Conservation (phyloP, 108 stramenopile species). For the Schizochytrium sp. region DNA sequence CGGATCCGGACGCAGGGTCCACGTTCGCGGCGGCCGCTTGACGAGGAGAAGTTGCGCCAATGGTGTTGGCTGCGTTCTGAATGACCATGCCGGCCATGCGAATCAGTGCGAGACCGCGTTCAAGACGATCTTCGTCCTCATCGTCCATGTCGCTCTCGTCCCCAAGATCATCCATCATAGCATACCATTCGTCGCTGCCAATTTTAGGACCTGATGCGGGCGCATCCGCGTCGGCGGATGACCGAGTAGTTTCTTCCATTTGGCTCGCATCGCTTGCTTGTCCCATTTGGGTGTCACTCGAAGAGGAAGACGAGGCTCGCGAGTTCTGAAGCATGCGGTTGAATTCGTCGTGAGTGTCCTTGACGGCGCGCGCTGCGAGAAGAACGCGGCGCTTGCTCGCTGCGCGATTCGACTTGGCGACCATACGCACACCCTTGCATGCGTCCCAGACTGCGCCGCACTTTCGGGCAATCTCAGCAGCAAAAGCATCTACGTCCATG, state of each 20-base stretch:
- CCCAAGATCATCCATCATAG: not conserved
- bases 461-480: not conserved
- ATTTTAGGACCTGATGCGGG: not conserved
- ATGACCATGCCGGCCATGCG: not conserved
- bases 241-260: too few relatives aligned
- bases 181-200: not conserved
- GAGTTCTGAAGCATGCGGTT: not conserved
- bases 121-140: not conserved
- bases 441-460: conserved; percentile 14
- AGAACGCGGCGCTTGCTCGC: not conserved
- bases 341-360: not conserved
- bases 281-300: too few relatives aligned
- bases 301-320: too few relatives aligned
- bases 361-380: not conserved
- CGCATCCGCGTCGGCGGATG: too few relatives aligned
- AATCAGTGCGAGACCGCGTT: not conserved
- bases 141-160: not conserved
- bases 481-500: not conserved
- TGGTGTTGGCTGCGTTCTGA: not conserved
- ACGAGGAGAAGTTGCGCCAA: not conserved
- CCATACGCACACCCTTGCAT: not conserved
- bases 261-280: too few relatives aligned
- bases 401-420: not conserved
- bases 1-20: not conserved
- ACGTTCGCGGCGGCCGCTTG: not conserved